Base-by-base conservation (phyloP, 2,329 filamentous ascomycete genomes). In the Diaporthe nobilis region DNA sequence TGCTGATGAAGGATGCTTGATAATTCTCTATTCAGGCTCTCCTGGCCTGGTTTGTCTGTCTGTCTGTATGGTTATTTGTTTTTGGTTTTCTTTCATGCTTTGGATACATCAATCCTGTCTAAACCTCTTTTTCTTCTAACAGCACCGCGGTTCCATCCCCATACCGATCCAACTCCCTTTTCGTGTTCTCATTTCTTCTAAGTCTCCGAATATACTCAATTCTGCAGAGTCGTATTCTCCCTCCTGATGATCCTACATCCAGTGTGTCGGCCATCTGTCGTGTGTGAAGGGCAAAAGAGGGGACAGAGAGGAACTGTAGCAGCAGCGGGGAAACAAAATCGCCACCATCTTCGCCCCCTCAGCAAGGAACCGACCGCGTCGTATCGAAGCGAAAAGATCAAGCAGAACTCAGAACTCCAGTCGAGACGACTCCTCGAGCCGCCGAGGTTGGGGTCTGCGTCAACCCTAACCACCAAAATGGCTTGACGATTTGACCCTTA, bases 351-450 rank as follows among this genome's bases (percentile, higher is more conserved):
- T 39, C 39, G 15, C 15, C 42, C 49, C 65, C 34, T 47, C 47
- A 42, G 34, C 47, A 55, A 55, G 65, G 49, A 42, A 47, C 49
- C 65, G 65, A 70, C 65, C 47, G n/a, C 49, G 49, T 70, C 34
- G 49, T 70, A 70, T 70, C 65, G 49, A 70, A 70, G 49, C 65
- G 65, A 42, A 53, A 70, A 55, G 65, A 70, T 70, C 34, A 70
- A 70, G 47, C 65, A 55, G 65, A 55, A 55, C 34, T 55, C 65
- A 39, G n/a, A 25, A 42, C 31, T 55, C 49, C n/a, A 70, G 28
- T 55, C 65, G 37, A 28, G 8, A 31, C 49, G 28, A n/a, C n/a
- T 39, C 31, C 65, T 34, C n/a, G 34, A 12, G 49, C 13, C 49
- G 15, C 5, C 9, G 13, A 4, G 7, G 12, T 34, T 12, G 3